Base-by-base conservation (phyloP, 1,284 basidiomycete species). In the Erythrobasidium hasegawianum region DNA sequence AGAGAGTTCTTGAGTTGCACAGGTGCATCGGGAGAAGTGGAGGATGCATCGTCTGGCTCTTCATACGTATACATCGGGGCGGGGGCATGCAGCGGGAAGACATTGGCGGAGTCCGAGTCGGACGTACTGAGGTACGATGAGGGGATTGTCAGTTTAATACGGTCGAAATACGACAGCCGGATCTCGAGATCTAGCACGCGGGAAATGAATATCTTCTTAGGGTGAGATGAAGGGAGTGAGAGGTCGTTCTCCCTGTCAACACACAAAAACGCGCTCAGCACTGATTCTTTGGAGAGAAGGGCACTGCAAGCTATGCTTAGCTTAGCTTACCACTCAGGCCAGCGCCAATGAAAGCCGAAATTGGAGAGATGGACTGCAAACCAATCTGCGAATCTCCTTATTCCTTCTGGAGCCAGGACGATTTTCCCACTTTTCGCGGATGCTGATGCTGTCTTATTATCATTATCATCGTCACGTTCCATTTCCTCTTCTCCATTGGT, bases 321-420 rank as follows among this genome's bases (percentile, higher is more conserved):
- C n/a, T n/a, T n/a, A n/a, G n/a, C 85, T 50, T 69, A 93, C 95
- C 96, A 99, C 82, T 98, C 96, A 74, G 92, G 93, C 96, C 96
- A 99, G n/a, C 94, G 92, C 96, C 96, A 99, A 73, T 87, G 86
- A 80, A 97, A 98, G 20, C 88, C 88, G 78, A 98, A 99, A 79
- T 98, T 99, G 73, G 89, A 93, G 83, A 98, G 88, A 74, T 99
- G 96, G 1, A 90, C 83, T 4, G 90, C 85, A 74, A 97, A 97
- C 96, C 96, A 98, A 71, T 96, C 92, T 0, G 89, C 85, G 67
- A 93, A 88, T 20, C 91, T 82, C 62, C 86, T 82, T 0, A 87
- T 81, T 52, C 90, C 80, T 72, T 96, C 94, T 2, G 89, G 85
- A 71, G 97, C 94, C 40, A 97, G 81, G 4, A 71, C 64, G 16